Conservation (phyloP, 2,329 filamentous ascomycete genomes). For the Thielaviopsis populi region DNA sequence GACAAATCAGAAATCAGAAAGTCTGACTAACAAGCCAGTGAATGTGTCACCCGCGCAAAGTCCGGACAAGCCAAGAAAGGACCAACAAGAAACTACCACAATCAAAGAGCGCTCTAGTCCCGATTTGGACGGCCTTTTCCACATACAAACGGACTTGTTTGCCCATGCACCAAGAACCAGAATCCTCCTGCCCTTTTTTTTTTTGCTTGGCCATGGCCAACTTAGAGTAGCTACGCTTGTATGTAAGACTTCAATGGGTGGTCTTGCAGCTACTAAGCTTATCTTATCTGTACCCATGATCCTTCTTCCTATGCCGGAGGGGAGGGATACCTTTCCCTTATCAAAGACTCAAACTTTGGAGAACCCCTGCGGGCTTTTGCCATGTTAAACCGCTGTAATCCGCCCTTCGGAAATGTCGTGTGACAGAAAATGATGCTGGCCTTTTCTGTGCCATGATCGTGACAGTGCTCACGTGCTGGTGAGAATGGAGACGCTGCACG, state of each 20-base stretch:
- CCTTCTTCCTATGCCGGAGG: not conserved
- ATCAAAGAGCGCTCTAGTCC: not conserved
- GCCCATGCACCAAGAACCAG: not conserved
- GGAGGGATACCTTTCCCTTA: not conserved
- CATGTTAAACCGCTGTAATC: not conserved
- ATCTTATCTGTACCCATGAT: not conserved
- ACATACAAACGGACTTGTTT: not conserved
- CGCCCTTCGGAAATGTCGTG: not conserved
- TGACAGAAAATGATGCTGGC: not conserved
- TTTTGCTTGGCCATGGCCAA: not conserved
- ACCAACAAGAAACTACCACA: not conserved
- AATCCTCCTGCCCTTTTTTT: not conserved
- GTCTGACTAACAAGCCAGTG: not conserved
- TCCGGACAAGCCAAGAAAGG: not conserved
- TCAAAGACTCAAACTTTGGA: conserved; percentile 1
- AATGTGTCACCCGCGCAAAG: not conserved
- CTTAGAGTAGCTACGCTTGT: not conserved
- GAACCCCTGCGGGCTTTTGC: not conserved
- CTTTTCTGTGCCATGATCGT: not conserved
- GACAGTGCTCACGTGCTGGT: not conserved
- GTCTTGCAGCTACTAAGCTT: not conserved
- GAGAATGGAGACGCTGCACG: not conserved
- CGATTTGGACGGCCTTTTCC: not conserved
- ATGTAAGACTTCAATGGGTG: too few relatives aligned
- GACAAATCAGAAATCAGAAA: not conserved